phyloP scores from a whole-genome alignment of 345 rosid genomes.

The Eucalyptus virginea region DNA sequence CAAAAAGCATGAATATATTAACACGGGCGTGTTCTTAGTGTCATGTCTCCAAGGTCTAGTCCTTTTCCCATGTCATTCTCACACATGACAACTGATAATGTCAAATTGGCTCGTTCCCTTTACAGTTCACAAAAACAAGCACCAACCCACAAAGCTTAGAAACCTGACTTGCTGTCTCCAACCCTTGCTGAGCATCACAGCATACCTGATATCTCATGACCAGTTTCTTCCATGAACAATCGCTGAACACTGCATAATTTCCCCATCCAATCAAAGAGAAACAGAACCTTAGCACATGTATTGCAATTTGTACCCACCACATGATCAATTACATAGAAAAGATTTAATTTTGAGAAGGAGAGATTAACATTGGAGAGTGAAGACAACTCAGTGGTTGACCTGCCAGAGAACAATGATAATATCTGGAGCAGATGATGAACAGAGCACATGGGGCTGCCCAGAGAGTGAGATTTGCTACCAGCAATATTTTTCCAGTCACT shows the following conservation, averaged over 20 bases:
- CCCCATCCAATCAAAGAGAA: not conserved
- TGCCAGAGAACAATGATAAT: not conserved
- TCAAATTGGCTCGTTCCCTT: not conserved
- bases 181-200: not conserved
- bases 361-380: not conserved
- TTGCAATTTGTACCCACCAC: not conserved
- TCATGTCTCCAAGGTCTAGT: not conserved
- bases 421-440: not conserved
- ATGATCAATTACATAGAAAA: not conserved
- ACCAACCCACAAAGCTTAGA: not conserved
- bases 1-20: not conserved
- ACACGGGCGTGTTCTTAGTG: not conserved
- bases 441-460: not conserved
- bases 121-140: not conserved
- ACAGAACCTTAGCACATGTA: not conserved
- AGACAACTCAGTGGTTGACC: not conserved
- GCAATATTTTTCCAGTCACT: not conserved
- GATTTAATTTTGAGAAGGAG: not conserved
- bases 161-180: not conserved
- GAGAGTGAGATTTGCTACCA: not conserved
- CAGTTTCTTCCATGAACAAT: not conserved
- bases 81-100: not conserved
- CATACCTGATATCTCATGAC: not conserved
- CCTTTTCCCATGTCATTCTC: constrained; percentile 14
- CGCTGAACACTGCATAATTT: not conserved